phyloP scores from a whole-genome alignment of 176 grass and related monocot species.

The Guadua angustifolia region DNA sequence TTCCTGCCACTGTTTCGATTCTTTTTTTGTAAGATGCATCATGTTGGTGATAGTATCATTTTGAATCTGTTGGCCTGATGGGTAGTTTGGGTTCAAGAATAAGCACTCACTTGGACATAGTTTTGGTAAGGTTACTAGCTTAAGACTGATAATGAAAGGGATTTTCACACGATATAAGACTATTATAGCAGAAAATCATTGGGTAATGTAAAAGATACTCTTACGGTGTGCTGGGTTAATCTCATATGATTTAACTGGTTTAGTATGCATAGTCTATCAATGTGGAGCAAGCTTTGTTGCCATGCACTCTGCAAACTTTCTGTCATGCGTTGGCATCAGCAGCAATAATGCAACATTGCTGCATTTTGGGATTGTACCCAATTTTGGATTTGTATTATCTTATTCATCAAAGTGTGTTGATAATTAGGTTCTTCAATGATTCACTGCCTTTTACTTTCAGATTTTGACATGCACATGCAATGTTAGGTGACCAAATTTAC shows the following conservation, averaged over 20 bases:
- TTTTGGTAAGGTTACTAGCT: neutral
- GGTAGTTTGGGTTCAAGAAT: slow-evolving; percentile 8
- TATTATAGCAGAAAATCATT: neutral
- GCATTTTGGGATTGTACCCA: neutral
- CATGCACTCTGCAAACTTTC: slow-evolving; percentile 11
- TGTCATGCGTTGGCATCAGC: neutral
- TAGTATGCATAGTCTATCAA: neutral
- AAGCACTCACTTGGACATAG: neutral
- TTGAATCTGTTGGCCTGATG: neutral
- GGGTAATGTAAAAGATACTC: neutral
- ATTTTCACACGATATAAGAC: neutral
- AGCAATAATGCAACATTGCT: neutral
- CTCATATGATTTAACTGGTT: slow-evolving; percentile 24
- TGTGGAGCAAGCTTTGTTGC: neutral
- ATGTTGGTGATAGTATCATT: neutral
- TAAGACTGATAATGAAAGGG: neutral
- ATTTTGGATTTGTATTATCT: neutral
- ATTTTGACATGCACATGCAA: neutral
- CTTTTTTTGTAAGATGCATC: neutral
- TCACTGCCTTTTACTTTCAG: neutral
- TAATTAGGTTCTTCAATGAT: neutral
- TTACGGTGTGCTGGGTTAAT: slow-evolving; percentile 9
- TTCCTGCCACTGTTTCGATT: neutral
- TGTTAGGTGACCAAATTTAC: neutral
- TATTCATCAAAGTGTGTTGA: neutral